Evolutionary conservation across 768 basidiomycete species (phyloP), one percentile per base, ranked within the genome.

Genomic region (Leccinum sublutescens): DNA sequence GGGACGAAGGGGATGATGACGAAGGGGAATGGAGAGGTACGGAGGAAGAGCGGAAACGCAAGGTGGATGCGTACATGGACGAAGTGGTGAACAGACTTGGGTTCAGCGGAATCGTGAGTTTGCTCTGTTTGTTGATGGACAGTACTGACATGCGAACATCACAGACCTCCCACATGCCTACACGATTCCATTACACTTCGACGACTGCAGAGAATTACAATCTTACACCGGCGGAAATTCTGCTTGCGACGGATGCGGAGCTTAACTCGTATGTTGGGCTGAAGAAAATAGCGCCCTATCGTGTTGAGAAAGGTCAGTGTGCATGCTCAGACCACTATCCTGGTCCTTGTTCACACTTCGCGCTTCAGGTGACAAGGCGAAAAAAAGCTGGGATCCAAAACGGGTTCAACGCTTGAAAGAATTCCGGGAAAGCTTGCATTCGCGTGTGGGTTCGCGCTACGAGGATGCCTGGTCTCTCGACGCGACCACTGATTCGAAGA

Each of bases 261-360:
- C 82, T 99, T 52, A 99, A 98, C 75, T 81, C 91, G 58, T 93
- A 93, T 73, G 83, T 96, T 75, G 84, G 89, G 48, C 78, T 98
- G 66, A 96, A 93, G 76, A 89, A 90, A 72, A 82, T 93, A 63
- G 97, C 96, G 15, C 93, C 97, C 6, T 98, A 98, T 73, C 85
- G 91, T 47, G 79, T 83, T 50, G 80, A 82, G 29, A 78, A 73
- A 65, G 61, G 70, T 66, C 25, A 9, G 66, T 57, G 27, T 27
- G 36, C 12, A 25, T 74, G 68, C 50, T 55, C 23, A 8, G 3
- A 10, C 10, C 8, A 5, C 12, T 12, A 17, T 57, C 11, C 12
- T 4, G 11, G 15, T 40, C 17, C 9, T 25, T 50, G 6, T 48
- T 53, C 36, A 53, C 36, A 54, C 3, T 12, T 6, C 2, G 50